Conservation (phyloP, 768 basidiomycete species). For the Hygrocybe coccinea region DNA sequence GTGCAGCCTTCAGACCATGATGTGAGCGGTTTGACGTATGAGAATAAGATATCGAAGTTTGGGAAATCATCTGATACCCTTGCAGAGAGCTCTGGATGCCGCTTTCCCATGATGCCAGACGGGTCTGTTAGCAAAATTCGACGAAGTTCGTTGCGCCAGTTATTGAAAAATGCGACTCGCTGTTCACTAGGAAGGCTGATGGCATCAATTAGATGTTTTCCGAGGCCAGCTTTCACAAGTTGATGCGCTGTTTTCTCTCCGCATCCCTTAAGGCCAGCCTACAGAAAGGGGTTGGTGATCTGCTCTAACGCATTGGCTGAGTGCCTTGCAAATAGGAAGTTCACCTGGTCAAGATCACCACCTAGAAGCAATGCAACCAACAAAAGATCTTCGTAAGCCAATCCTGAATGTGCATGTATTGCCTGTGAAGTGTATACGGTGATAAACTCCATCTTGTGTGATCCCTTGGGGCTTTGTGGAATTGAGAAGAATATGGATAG, state of each 20-base stretch:
- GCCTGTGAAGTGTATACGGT: not conserved
- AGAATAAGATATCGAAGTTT: conserved; percentile 28
- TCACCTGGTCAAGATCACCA: not conserved
- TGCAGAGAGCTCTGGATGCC: conserved; percentile 23
- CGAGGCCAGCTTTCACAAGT: too few species aligned
- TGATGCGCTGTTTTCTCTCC: not conserved
- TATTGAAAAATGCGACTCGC: not conserved
- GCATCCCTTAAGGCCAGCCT: not conserved
- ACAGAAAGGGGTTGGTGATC: not conserved
- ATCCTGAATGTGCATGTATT: too few species aligned
- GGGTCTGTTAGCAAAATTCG: conserved; percentile 7
- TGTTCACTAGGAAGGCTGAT: too few species aligned
- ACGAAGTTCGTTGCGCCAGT: conserved; percentile 6
- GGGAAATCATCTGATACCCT: conserved; percentile 30
- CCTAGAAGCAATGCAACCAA: not conserved
- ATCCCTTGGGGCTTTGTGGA: conserved; percentile 21
- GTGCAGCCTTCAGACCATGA: not conserved
- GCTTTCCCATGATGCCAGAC: conserved; percentile 18
- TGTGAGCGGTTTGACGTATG: conserved; percentile 36
- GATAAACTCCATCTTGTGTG: not conserved
- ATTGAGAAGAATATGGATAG: conserved; percentile 13
- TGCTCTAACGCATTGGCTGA: not conserved
- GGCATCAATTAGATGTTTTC: too few species aligned
- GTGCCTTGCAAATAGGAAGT: not conserved
- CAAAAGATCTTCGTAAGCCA: too few species aligned